Conservation (phyloP, 192 early-diverging fungal genomes). For the Chytriomyces sp. region DNA sequence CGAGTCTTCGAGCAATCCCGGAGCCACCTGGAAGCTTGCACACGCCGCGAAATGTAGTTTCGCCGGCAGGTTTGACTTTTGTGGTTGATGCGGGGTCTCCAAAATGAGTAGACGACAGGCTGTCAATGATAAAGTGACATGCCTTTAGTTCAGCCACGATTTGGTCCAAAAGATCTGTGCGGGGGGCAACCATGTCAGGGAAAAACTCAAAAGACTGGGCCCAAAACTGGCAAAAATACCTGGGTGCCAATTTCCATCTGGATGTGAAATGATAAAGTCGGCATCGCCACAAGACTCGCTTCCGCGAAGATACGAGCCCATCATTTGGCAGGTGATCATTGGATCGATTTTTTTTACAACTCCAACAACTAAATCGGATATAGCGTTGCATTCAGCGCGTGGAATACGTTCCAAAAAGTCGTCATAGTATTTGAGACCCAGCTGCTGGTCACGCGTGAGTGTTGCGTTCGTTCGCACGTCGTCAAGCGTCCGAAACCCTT, state of each 20-base stretch:
- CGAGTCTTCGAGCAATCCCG: conserved; percentile 46
- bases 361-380: conserved; percentile 31
- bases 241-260: conserved; percentile 16
- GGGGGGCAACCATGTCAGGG: not conserved
- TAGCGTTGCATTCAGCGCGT: conserved; percentile 42
- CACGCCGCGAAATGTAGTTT: conserved; percentile 43
- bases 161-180: conserved; percentile 33
- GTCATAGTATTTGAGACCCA: conserved; percentile 53
- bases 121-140: conserved; percentile 30
- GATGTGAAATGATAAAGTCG: conserved; percentile 46
- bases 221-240: not conserved
- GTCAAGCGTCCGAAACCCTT: conserved; percentile 53
- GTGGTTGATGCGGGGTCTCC: not conserved
- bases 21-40: conserved; percentile 35
- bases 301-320: conserved; percentile 56
- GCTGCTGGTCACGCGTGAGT: conserved; percentile 50
- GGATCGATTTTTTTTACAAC: conserved; percentile 37
- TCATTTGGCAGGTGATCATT: conserved; percentile 35
- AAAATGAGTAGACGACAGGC: conserved; percentile 11
- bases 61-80: not conserved
- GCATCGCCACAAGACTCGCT: conserved; percentile 50
- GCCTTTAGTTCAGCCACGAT: conserved; percentile 27
- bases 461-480: conserved; percentile 43
- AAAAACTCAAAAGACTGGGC: conserved; percentile 18
- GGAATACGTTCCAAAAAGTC: conserved; percentile 54